Evolutionary conservation across 495 filamentous ascomycete species (phyloP), one percentile per base, ranked within the genome.

Genomic region (Ascobolus immersus): DNA sequence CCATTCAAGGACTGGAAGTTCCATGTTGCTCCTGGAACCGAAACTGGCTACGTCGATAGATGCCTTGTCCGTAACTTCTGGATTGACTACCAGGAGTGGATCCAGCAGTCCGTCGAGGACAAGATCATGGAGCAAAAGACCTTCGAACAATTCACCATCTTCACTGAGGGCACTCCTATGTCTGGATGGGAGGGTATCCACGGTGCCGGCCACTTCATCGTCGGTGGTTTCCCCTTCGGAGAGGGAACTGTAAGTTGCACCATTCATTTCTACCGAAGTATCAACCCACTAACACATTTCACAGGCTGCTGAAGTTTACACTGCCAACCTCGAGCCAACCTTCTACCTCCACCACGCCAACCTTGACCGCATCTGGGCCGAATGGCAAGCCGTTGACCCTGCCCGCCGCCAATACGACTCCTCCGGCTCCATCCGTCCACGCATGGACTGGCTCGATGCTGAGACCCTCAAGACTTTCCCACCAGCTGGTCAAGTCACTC

Each of bases 151-250:
- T 46, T 46, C 12, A 28, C 36, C 9, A 45, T 34, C 30, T 21
- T 35, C 5, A n/a, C 46, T 5, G 44, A 71, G 27, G 61, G 63
- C 13, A 52, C 60, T 15, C 61, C 64, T 32, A 49, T 51, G 13
- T 58, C 53, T 14, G 51, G 55, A n/a, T 52, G 52, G 28, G 51
- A 71, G 18, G 68, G 71, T 1, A 62, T 73, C 1, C 74, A 77
- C 41, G 64, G 67, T 5, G 71, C 56, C 2, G 71, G 70, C 3
- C 73, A 79, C 44, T 71, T 62, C 41, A 55, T 59, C 1, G 64
- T 75, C 31, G 72, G 61, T 38, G 48, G 53, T 2, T n/a, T n/a
- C n/a, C n/a, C n/a, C n/a, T n/a, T n/a, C n/a, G n/a, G n/a, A n/a
- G n/a, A n/a, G n/a, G n/a, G n/a, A n/a, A n/a, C n/a, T n/a, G n/a